Percentiles rank a stretch among this genome's conserved stretches.
phyloP scores from a whole-genome alignment of 2,329 filamentous ascomycete genomes.

The Thermochaetoides dissita region DNA sequence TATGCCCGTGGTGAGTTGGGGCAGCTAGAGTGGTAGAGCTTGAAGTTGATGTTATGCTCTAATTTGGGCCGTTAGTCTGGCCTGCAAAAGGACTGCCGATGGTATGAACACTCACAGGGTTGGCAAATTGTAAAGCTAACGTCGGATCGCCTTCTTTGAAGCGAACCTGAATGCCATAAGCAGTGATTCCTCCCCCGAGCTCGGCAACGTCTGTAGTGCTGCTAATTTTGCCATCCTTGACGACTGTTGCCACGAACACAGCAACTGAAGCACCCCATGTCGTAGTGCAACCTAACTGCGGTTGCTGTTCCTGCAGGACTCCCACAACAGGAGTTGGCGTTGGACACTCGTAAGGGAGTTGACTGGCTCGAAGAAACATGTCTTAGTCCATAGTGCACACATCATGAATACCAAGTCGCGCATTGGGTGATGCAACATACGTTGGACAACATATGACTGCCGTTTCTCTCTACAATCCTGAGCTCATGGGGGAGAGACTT shows the following conservation, averaged over 20 bases:
- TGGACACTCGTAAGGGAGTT: constrained; percentile 14
- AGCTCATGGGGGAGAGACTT: constrained; percentile 8
- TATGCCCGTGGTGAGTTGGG: constrained; percentile 1
- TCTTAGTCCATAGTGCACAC: background rate
- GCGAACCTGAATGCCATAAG: constrained; percentile 14
- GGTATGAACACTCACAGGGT: constrained; percentile 2
- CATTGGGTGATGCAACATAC: constrained; percentile 8
- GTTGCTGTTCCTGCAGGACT: background rate
- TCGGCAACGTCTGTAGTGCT: constrained; percentile 6
- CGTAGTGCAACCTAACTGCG: constrained; percentile 15
- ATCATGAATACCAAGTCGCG: background rate
- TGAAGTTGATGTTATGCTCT: background rate
- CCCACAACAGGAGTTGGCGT: background rate
- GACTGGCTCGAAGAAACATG: constrained; percentile 2
- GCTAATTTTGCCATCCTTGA: constrained; percentile 10
- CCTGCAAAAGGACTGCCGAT: background rate
- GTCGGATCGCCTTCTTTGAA: constrained; percentile 11
- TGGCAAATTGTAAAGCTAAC: background rate
- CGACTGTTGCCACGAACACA: constrained; percentile 11
- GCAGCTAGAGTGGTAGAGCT: background rate
- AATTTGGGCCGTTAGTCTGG: background rate
- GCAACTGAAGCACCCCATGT: constrained; percentile 9
- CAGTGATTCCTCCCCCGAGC: constrained; percentile 10
- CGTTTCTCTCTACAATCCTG: constrained; percentile 13
- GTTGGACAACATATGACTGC: constrained; percentile 17